Base-by-base conservation (phyloP, 371 early-diverging fungal genomes). In the Sporodiniella umbellata region DNA sequence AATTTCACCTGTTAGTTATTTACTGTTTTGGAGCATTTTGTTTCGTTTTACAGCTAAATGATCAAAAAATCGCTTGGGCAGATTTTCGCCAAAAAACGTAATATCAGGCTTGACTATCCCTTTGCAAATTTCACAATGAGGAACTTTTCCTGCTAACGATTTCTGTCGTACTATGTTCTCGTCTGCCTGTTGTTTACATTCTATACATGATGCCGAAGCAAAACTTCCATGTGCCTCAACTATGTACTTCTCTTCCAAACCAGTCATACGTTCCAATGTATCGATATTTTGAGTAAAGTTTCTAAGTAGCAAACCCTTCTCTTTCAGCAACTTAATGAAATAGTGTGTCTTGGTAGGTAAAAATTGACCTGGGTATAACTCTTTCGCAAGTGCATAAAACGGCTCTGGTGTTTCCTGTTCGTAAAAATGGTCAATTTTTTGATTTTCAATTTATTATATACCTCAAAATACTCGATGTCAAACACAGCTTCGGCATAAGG, bases 211-310 rank as follows among this genome's bases (percentile, higher is more conserved):
- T 6, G 96, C 88, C 0, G 80, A 69, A 12, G 86, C 83, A 70
- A 96, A 96, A 35, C 92, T 87, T 1, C 98, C 98, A 67, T 98
- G 98, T 0, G 98, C 95, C 57, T 96, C 96, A 14, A 98, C 88
- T 10, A 98, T 59, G 15, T 66, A 60, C 0, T 86, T 82, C 10
- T 79, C 80, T 10, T 74, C 69, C 3, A 96, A 55, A 2, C 95
- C 96, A 3, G 95, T 86, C 7, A 86, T 62, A 18, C 92, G 80
- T 67, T 96, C 98, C n/a, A 96, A 72, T 33, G 89, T 92, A 74
- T 96, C 98, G 48, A 96, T 95, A 58, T 98, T 98, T 64, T 96
- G 96, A 8, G 98, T 95, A 68, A 90, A 96, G 46, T 90, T 88
- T 38, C 94, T 76, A 28, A 88, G 66, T 21, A 98, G 62, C 18